Conservation (phyloP, 2,329 filamentous ascomycete genomes). For the Talaromyces verruculosus region DNA sequence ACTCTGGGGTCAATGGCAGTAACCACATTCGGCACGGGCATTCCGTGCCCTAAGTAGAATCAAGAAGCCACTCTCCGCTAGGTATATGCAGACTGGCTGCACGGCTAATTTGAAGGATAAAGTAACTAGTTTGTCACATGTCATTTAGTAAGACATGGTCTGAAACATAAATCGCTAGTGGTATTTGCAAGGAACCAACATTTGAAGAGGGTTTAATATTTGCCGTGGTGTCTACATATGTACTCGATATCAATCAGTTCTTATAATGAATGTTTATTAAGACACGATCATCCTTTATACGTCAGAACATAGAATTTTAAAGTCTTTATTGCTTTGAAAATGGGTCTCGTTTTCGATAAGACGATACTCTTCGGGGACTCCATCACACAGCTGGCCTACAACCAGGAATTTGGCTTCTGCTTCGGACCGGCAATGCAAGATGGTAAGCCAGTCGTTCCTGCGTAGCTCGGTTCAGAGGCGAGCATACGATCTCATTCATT, state of each 20-base stretch:
- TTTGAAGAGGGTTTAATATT: not conserved
- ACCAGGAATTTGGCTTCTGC: constrained; percentile 8
- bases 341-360: constrained; percentile 11
- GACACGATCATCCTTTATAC: not conserved
- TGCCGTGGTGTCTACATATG: not conserved
- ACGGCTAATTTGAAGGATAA: not conserved
- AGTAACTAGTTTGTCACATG: constrained; percentile 1
- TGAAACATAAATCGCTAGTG: not conserved
- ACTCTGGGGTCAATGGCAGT: not conserved
- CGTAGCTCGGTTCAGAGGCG: not conserved
- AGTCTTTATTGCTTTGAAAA: not conserved
- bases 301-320: not conserved
- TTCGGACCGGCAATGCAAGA: constrained; percentile 14
- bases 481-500: not conserved
- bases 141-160: not conserved
- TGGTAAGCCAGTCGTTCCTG: not conserved
- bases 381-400: constrained; percentile 11
- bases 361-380: constrained; percentile 12
- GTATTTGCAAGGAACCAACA: not conserved
- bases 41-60: constrained; percentile 1
- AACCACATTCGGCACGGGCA: not conserved
- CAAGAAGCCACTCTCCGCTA: not conserved
- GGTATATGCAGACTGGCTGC: not conserved
- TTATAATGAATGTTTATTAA: not conserved
- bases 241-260: not conserved